A percentile compares a stretch with the other conserved stretches of the same genome.
Evolutionary conservation across 345 rosid species (phyloP).

Genomic region (Erucastrum elatum): DNA sequence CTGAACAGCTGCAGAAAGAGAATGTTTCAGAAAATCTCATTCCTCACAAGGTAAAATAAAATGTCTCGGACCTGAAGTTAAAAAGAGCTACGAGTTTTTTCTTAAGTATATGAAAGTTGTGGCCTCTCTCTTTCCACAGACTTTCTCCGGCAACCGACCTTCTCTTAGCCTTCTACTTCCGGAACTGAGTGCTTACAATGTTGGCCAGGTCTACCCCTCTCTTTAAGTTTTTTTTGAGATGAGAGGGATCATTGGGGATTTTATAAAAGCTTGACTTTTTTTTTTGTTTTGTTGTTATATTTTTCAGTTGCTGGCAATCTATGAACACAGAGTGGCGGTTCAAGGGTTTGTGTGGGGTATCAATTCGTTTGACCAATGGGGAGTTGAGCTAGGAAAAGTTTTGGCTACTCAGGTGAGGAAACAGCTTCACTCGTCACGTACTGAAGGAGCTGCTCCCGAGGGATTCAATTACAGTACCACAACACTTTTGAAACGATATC

Average conservation of each 20-base stretch:
- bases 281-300: not conserved
- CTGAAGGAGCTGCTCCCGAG: constrained; percentile 57
- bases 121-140: constrained; percentile 46
- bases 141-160: constrained; percentile 88
- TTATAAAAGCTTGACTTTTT: not conserved
- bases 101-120: not conserved
- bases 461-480: constrained; percentile 93
- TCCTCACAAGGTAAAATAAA: constrained; percentile 82
- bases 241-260: constrained; percentile 7
- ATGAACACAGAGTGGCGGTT: constrained; percentile 93
- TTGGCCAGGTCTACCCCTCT: constrained; percentile 68
- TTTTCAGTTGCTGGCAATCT: constrained; percentile 78
- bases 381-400: constrained; percentile 98
- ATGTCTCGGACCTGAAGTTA: constrained; percentile 9
- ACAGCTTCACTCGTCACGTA: constrained; percentile 78
- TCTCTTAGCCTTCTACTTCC: constrained; percentile 92
- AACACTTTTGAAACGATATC: constrained; percentile 64
- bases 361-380: constrained; percentile 99
- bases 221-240: not conserved
- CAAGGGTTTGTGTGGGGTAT: constrained; percentile 97
- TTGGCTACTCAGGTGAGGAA: constrained; percentile 90
- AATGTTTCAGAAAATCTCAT: constrained; percentile 70
- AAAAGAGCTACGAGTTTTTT: not conserved
- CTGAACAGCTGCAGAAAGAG: constrained; percentile 80
- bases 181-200: constrained; percentile 65